A percentile compares a stretch with the other conserved stretches of the same genome.
Evolutionary conservation across 1,284 basidiomycete species (phyloP).

Genomic region (Cutaneotrichosporon cavernicola): DNA sequence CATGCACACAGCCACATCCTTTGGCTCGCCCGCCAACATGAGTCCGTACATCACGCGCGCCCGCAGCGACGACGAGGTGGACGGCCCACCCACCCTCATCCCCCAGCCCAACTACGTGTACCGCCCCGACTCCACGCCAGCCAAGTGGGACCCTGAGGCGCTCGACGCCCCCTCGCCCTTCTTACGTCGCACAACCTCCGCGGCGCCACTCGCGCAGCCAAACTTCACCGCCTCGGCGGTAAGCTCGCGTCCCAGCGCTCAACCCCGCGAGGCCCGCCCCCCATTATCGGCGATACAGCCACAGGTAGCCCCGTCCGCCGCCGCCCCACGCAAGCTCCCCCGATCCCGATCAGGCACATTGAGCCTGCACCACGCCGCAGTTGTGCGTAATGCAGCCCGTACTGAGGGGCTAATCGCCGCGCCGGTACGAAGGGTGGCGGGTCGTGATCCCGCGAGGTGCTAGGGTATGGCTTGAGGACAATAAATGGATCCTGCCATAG

Average conservation of each 20-base stretch:
- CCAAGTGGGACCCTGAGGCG: slow-evolving; percentile 46
- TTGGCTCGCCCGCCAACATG: slow-evolving; percentile 32
- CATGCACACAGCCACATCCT: slow-evolving; percentile 40
- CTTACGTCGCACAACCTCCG: slow-evolving; percentile 26
- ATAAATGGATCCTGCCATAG: background rate
- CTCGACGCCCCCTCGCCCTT: slow-evolving; percentile 48
- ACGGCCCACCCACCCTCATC: slow-evolving; percentile 37
- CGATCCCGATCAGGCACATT: slow-evolving; percentile 6
- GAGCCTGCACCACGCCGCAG: slow-evolving; percentile 6
- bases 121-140: slow-evolving; percentile 46
- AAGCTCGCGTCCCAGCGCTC: background rate
- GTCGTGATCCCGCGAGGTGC: slow-evolving; percentile 1
- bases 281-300: slow-evolving; percentile 25
- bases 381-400: slow-evolving; percentile 9
- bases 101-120: slow-evolving; percentile 39
- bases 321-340: slow-evolving; percentile 3
- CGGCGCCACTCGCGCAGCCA: slow-evolving; percentile 1
- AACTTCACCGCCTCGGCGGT: background rate
- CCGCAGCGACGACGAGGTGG: slow-evolving; percentile 3
- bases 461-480: background rate
- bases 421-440: background rate
- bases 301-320: slow-evolving; percentile 7
- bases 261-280: slow-evolving; percentile 11
- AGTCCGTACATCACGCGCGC: slow-evolving; percentile 15
- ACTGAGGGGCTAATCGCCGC: background rate